Conservation (phyloP, 1,139 yeast species). For the Taphrina populina region DNA sequence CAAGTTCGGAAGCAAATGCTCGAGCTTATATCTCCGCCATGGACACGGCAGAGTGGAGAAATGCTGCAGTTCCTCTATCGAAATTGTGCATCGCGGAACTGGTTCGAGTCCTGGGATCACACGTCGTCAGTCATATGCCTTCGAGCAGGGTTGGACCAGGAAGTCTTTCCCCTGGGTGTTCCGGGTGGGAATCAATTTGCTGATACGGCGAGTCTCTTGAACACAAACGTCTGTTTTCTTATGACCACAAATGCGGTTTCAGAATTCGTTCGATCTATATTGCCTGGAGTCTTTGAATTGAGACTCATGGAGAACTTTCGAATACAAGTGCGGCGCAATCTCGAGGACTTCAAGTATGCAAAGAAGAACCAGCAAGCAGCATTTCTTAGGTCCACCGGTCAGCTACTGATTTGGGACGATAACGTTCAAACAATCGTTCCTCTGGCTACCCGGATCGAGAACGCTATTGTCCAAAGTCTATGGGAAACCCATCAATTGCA, state of each 20-base stretch:
- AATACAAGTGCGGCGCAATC: constrained; percentile 17
- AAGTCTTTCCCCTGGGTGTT: constrained; percentile 9
- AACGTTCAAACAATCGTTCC: constrained; percentile 29
- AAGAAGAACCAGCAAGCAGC: constrained; percentile 37
- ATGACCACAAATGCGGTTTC: constrained; percentile 10
- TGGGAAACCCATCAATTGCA: constrained; percentile 17
- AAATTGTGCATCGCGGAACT: constrained; percentile 17
- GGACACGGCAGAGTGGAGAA: constrained; percentile 15
- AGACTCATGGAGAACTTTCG: not conserved
- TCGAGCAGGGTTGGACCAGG: constrained; percentile 18
- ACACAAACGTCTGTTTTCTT: constrained; percentile 17
- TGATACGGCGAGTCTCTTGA: not conserved
- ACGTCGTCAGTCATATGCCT: constrained; percentile 11
- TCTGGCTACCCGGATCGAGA: constrained; percentile 31
- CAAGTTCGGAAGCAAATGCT: constrained; percentile 16
- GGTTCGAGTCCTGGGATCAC: constrained; percentile 30
- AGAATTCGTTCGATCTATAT: constrained; percentile 8
- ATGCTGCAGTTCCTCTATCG: constrained; percentile 19
- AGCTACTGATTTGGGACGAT: constrained; percentile 37
- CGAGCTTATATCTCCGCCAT: constrained; percentile 18
- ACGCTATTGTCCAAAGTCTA: constrained; percentile 1
- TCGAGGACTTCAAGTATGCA: constrained; percentile 26
- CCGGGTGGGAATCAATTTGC: not conserved
- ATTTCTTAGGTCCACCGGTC: constrained; percentile 34
- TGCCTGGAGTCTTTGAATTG: not conserved